Evolutionary conservation across 1,139 yeast species (phyloP), one percentile per base, ranked within the genome.

Genomic region (Protomyces inouyei): DNA sequence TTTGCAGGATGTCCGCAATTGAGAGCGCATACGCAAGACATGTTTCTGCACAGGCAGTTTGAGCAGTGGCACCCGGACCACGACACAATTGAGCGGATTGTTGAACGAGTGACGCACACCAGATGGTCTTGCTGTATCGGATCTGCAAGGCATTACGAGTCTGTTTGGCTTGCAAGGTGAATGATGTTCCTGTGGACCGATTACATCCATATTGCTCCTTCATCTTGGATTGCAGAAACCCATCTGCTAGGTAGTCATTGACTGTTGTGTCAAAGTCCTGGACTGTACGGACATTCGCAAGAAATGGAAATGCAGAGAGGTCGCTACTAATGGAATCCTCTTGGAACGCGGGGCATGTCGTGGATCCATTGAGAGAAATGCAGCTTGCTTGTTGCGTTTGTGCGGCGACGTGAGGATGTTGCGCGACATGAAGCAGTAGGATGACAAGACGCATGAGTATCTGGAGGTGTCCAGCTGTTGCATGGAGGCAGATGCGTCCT

Each of bases 31-130:
- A 64, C 35, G 35, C 56, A 8, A 48, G 55, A 35, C 66, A 64
- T 10, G 66, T 64, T 25, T 32, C 54, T 14, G 66, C 66, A 48
- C 66, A 64, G 38, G 54, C 66, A 14, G 64, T 57, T 25, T 6
- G 46, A 23, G 38, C 46, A 5, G 36, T 25, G 10, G 56, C 21
- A 12, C 25, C 21, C 28, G 16, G 12, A n/a, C 55, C 37, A 18
- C 12, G 25, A 40, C 66, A 64, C 9, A 5, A 32, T 9, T n/a
- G 37, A 16, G 55, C 23, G 21, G 64, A 56, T 40, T 54, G 37
- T 43, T 57, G 64, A 23, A 64, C 56, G 21, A 64, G 36, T 10
- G 65, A 25, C 9, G 66, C 64, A 43, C 66, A 64, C 46, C 61
- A 32, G 21, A 64, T 32, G 32, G 66, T 64, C 10, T 25, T 64